Base-by-base conservation (phyloP, 2,329 filamentous ascomycete species). In the Colletotrichum sp. region DNA sequence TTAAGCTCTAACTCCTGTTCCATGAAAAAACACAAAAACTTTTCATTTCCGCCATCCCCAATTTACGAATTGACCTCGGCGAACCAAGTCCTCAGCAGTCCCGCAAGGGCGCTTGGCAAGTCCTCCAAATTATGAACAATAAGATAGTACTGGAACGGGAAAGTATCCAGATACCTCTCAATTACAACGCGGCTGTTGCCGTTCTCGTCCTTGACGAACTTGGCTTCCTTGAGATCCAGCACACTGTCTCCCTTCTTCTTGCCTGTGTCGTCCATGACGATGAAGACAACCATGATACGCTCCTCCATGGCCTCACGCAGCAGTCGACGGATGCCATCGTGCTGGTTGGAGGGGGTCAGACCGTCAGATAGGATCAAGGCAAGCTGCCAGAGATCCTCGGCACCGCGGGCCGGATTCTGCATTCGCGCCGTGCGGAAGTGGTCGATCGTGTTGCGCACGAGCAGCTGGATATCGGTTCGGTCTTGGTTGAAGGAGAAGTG, bases 271-370 rank as follows among this genome's bases (percentile, higher is more conserved):
- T 99, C 97, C 82, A 99, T 95, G 81, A 99, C 94, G 80, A 99
- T 95, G 84, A 99, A 99, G 8, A 99, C 96, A 78, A 99, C 93
- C 95, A 99, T 98, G 82, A 99, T 98, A 19, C 96, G 90, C 86
- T 98, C 95, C 84, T 98, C 96, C 81, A 96, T 93, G 1, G 97
- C 96, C 85, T 96, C 94, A 12, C 97, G 90, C 13, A 99, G 92
- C 27, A 99, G 89, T 7, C 95, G 89, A 19, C 95, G 91, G 79
- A 99, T 96, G 7, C 92, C 90, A 22, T 96, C 95, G 83, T 99
- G 96, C 64, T 96, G 94, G 2, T 89, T 88, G 49, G 91, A 92
- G 69, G 98, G 95, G 79, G 96, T 98, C 29, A 99, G 92, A 11
- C 98, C 97, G 81, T 99, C 97, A 0, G 95, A 98, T 69, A 99